These are phyloP conservation scores for Penicillium sp. DNA, from an alignment of 2,329 filamentous ascomycete genomes.

Conservation along the genomic window DNA sequence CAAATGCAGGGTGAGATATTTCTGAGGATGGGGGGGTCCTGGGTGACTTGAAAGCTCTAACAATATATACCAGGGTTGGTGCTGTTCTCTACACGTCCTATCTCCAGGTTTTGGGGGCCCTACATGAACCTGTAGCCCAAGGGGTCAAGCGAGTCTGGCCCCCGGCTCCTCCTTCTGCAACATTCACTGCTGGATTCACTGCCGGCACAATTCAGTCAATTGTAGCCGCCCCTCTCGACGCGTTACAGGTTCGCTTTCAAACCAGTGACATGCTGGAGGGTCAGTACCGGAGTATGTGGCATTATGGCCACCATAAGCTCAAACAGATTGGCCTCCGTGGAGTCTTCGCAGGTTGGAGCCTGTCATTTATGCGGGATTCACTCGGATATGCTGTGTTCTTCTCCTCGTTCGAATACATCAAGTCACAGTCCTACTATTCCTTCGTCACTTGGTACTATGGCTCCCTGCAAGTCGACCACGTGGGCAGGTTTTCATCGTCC, in stretches of 20 bases:
- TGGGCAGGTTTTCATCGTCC: slow-evolving; percentile 24
- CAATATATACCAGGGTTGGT: slow-evolving; percentile 41
- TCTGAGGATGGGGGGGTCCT: background rate
- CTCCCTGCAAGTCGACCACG: slow-evolving; percentile 23
- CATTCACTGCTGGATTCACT: slow-evolving; percentile 52
- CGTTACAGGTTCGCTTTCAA: slow-evolving; percentile 54
- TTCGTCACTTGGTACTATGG: slow-evolving; percentile 55
- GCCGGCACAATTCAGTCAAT: slow-evolving; percentile 55
- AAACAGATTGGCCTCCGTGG: slow-evolving; percentile 52
- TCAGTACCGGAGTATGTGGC: slow-evolving; percentile 55
- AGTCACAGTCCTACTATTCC: slow-evolving; percentile 54
- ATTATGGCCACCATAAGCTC: slow-evolving; percentile 52
- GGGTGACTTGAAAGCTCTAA: background rate
- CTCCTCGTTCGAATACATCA: slow-evolving; percentile 55
- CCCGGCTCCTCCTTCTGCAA: slow-evolving; percentile 45
- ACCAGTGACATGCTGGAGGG: slow-evolving; percentile 52
- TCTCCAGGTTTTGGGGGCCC: slow-evolving; percentile 49
- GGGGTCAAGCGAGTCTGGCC: slow-evolving; percentile 53
- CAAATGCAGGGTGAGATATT: slow-evolving; percentile 48
- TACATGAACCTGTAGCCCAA: slow-evolving; percentile 51
- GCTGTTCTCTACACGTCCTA: slow-evolving; percentile 57
- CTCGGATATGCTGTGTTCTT: slow-evolving; percentile 57
- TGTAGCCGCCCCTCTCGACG: slow-evolving; percentile 55
- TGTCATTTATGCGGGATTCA: slow-evolving; percentile 53
- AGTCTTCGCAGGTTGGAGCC: slow-evolving; percentile 54